A percentile compares a stretch with the other conserved stretches of the same genome.
Conservation (phyloP, 2,329 filamentous ascomycete genomes). For the Macrophomina tecta region DNA sequence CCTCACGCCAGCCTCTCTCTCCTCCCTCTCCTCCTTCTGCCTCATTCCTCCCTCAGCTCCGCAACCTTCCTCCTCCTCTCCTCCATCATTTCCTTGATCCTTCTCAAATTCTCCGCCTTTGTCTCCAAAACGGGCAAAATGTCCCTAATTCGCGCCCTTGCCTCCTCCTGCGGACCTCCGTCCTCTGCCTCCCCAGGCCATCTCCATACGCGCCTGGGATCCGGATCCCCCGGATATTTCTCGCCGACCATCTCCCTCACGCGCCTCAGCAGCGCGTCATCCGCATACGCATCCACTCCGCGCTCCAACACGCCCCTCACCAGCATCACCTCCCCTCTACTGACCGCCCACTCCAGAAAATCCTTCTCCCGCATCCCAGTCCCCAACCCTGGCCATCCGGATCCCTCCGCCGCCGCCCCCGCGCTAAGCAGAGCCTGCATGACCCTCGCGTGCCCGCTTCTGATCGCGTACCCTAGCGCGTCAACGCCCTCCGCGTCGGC, state of each 20-base stretch:
- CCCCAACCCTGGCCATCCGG: neutral
- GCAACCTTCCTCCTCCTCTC: neutral
- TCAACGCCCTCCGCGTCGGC: neutral
- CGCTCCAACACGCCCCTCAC: conserved; percentile 2
- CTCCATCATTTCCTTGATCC: conserved; percentile 1
- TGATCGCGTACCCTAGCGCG: neutral
- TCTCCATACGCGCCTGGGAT: neutral
- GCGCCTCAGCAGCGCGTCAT: neutral
- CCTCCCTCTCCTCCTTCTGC: neutral
- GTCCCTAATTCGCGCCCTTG: neutral
- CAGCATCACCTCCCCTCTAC: neutral
- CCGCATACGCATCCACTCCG: neutral
- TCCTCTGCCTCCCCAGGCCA: neutral
- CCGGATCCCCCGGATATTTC: neutral
- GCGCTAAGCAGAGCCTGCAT: neutral
- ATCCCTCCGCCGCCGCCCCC: neutral
- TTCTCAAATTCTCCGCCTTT: neutral
- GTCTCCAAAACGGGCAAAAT: neutral
- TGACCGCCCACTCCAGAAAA: neutral
- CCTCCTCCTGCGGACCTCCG: neutral
- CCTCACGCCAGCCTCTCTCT: neutral
- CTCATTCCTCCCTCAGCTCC: no score
- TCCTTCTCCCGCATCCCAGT: neutral
- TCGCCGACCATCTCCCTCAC: neutral
- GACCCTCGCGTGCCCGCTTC: neutral